Conservation (phyloP, 2,329 filamentous ascomycete species). For the Parastagonospora avenae region DNA sequence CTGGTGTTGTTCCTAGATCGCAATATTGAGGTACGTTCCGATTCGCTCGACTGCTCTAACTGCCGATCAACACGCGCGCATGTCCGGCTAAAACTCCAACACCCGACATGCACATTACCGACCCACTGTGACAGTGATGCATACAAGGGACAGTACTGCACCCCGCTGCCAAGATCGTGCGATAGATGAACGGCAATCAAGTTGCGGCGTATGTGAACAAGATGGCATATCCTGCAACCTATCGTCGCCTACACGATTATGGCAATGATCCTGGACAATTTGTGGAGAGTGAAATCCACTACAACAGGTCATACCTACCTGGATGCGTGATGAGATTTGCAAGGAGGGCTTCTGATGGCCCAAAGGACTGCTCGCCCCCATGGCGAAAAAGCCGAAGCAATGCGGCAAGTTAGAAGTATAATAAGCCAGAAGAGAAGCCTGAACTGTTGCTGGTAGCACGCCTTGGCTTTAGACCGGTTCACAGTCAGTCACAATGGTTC, state of each 20-base stretch:
- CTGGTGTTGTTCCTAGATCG: neutral
- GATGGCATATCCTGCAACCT: constrained; percentile 21
- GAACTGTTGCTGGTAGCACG: constrained; percentile 1
- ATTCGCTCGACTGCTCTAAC: constrained; percentile 2
- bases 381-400: constrained; percentile 12
- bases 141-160: constrained; percentile 10
- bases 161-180: constrained; percentile 26
- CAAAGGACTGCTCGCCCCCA: constrained; percentile 16
- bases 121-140: constrained; percentile 1
- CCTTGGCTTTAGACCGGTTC: neutral
- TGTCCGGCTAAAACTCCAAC: constrained; percentile 5
- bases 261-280: constrained; percentile 16
- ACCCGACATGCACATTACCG: constrained; percentile 5
- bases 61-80: constrained; percentile 4
- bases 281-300: constrained; percentile 17
- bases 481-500: constrained; percentile 30
- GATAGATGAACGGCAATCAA: constrained; percentile 27
- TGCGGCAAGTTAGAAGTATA: constrained; percentile 22
- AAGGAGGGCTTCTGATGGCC: constrained; percentile 12
- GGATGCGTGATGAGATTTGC: constrained; percentile 3
- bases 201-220: constrained; percentile 18
- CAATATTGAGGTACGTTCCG: neutral
- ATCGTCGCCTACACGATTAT: constrained; percentile 22
- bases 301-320: constrained; percentile 4
- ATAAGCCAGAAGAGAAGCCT: constrained; percentile 13